Evolutionary conservation across 106 monocot species (phyloP).

Genomic region (Iris macrosiphon): DNA sequence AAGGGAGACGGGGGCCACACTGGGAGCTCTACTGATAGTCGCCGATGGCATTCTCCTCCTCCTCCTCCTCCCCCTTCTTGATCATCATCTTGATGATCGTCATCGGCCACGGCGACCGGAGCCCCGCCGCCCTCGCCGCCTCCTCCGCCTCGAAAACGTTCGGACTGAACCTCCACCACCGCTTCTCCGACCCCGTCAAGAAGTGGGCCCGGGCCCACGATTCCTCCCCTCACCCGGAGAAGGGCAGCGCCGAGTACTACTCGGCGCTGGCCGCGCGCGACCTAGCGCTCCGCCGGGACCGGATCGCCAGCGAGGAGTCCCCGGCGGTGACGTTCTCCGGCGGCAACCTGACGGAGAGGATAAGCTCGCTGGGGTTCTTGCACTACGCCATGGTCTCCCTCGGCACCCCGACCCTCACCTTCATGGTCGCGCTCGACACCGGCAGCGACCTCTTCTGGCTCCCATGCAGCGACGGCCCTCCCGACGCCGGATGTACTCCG

Average conservation of each 20-base stretch:
- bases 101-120: too few relatives aligned
- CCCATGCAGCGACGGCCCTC: too few relatives aligned
- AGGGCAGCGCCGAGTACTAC: constrained; percentile 38
- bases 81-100: too few relatives aligned
- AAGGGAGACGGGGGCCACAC: too few relatives aligned
- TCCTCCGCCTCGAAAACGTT: too few relatives aligned
- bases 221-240: constrained; percentile 11
- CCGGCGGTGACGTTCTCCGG: constrained; percentile 27
- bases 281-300: constrained; percentile 16
- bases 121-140: too few relatives aligned
- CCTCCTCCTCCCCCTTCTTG: too few relatives aligned
- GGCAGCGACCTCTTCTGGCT: constrained; percentile 87
- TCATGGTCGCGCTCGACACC: constrained; percentile 74
- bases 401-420: constrained; percentile 55
- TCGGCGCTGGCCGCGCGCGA: constrained; percentile 28
- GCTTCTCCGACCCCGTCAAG: constrained; percentile 53
- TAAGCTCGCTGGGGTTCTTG: constrained; percentile 56
- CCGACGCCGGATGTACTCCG: too few relatives aligned
- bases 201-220: constrained; percentile 23
- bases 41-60: too few relatives aligned
- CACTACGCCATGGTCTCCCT: constrained; percentile 60
- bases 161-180: constrained; percentile 60
- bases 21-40: too few relatives aligned
- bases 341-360: constrained; percentile 30
- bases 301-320: too few relatives aligned